phyloP scores from a whole-genome alignment of 2,329 filamentous ascomycete species.

The Helminthosporium solani region DNA sequence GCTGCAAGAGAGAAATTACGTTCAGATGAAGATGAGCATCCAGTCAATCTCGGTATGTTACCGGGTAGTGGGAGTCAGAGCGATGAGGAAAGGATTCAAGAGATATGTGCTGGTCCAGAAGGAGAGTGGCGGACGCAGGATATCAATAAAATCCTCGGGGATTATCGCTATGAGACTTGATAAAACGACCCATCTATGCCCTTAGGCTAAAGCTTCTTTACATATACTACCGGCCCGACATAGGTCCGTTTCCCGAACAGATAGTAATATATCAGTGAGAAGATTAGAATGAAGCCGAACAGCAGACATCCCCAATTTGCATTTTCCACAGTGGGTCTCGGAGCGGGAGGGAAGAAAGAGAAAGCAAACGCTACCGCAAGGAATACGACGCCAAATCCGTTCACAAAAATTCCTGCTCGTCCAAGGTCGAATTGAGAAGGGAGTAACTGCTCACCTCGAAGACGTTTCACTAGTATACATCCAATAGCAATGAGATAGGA shows the following conservation, averaged over 20 bases:
- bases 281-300: slow-evolving; percentile 47
- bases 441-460: slow-evolving; percentile 45
- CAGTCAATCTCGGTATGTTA: background rate
- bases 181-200: too few species aligned
- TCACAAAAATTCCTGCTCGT: slow-evolving; percentile 47
- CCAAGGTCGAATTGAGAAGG: slow-evolving; percentile 50
- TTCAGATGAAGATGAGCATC: background rate
- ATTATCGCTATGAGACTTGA: too few species aligned
- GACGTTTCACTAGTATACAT: slow-evolving; percentile 49
- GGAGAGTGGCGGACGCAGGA: slow-evolving; percentile 1
- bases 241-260: slow-evolving; percentile 45
- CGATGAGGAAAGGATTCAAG: slow-evolving; percentile 3
- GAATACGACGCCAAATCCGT: slow-evolving; percentile 44
- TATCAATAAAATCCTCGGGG: background rate
- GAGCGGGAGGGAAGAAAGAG: slow-evolving; percentile 46
- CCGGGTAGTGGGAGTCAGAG: background rate
- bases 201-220: too few species aligned
- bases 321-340: slow-evolving; percentile 27
- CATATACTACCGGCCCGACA: slow-evolving; percentile 33
- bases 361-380: slow-evolving; percentile 46
- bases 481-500: slow-evolving; percentile 46
- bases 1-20: background rate
- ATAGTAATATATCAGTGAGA: slow-evolving; percentile 48
- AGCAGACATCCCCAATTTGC: slow-evolving; percentile 54
- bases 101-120: slow-evolving; percentile 1